Base-by-base conservation (phyloP, 768 basidiomycete species). In the Fistulinella prunicolor region DNA sequence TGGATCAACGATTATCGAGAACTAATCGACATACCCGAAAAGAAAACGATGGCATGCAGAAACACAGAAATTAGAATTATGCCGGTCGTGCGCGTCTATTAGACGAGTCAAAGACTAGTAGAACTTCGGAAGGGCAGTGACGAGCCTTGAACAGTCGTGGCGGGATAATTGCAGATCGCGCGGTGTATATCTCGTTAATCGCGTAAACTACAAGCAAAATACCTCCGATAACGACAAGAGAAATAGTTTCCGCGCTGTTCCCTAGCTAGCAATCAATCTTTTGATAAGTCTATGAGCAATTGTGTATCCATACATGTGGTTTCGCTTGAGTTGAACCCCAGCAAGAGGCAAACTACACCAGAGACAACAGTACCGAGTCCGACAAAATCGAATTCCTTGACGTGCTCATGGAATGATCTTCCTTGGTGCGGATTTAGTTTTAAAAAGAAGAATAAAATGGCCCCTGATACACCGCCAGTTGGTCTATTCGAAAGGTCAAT, bases 31-130 rank as follows among this genome's bases (percentile, higher is more conserved):
- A n/a, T 48, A 69, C 70, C 61, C 12, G 54, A 37, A 37, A 70
- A 67, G 55, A 74, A 70, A 19, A 53, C 29, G 16, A 65, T 14
- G 1, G 60, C 61, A 28, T 73, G 72, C 34, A 75, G 42, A 50
- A 74, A 70, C 6, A 50, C 56, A 24, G 61, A 49, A 24, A 70
- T 46, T 9, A 74, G 34, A 37, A 70, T 46, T 10, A 62, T 41
- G 6, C 60, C 56, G 0, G 74, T 73, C 8, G 74, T 74, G 21
- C 70, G 65, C 4, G 72, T 74, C 65, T 70, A 46, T 6, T 9
- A 21, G 28, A 49, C 17, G 34, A n/a, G 37, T 57, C 22, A 49
- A 19, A 10, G 34, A 4, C 9, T 12, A 71, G 23, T 21, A 14
- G 9, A 34, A 10, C 21, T 45, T 22, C 10, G 7, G 10, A 26